Evolutionary conservation across 345 rosid species (phyloP).

Genomic region (Boechera divaricarpa): DNA sequence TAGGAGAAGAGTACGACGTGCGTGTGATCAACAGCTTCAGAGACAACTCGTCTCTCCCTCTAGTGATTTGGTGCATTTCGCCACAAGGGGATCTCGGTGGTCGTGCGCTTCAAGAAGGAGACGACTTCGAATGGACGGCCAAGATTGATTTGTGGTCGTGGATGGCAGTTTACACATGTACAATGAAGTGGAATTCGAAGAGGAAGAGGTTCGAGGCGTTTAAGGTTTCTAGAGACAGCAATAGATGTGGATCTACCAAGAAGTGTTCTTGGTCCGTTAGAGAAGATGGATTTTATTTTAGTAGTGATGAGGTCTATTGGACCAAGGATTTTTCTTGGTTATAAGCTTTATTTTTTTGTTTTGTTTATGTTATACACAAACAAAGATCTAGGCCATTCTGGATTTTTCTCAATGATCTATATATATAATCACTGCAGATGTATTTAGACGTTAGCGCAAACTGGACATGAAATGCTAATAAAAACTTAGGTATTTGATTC

Average conservation of each 20-base stretch:
- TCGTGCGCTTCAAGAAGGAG: slow-evolving; percentile 93
- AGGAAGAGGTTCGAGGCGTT: slow-evolving; percentile 72
- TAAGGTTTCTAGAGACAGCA: slow-evolving; percentile 57
- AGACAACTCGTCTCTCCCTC: slow-evolving; percentile 82
- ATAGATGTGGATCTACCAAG: slow-evolving; percentile 63
- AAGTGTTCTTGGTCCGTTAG: slow-evolving; percentile 87
- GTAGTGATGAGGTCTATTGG: slow-evolving; percentile 83
- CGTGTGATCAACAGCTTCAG: slow-evolving; percentile 85
- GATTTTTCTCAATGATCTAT: too few species aligned
- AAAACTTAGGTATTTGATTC: too few species aligned
- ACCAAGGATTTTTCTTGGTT: slow-evolving; percentile 82
- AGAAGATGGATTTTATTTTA: slow-evolving; percentile 90
- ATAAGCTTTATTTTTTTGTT: not conserved
- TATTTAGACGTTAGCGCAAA: too few species aligned
- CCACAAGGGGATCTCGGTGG: slow-evolving; percentile 77
- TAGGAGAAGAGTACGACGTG: slow-evolving; percentile 62
- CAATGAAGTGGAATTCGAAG: slow-evolving; percentile 75
- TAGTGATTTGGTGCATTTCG: slow-evolving; percentile 87
- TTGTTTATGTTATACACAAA: too few species aligned
- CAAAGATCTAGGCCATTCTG: too few species aligned
- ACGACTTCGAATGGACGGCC: slow-evolving; percentile 77
- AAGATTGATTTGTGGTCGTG: slow-evolving; percentile 55
- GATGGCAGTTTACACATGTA: slow-evolving; percentile 55
- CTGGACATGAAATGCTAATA: too few species aligned
- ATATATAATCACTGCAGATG: too few species aligned